phyloP scores from a whole-genome alignment of 2,329 filamentous ascomycete genomes.

The Neopestalotiopsis rosae region DNA sequence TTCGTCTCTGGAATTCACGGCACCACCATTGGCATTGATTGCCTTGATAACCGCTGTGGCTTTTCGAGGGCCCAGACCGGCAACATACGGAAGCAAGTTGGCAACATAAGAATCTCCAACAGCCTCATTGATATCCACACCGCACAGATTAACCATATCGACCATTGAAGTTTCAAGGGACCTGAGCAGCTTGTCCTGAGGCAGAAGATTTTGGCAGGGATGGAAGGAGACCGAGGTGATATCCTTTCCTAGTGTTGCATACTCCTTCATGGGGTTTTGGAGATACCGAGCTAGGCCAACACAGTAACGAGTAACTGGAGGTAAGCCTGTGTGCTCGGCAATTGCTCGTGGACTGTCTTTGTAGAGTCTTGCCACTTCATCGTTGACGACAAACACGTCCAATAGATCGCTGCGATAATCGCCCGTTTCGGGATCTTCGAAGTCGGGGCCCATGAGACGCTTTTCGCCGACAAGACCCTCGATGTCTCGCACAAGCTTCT shows the following conservation, averaged over 20 bases:
- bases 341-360: slow-evolving; percentile 84
- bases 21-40: slow-evolving; percentile 88
- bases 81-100: slow-evolving; percentile 88
- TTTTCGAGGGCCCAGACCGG: slow-evolving; percentile 90
- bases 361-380: slow-evolving; percentile 96
- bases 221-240: slow-evolving; percentile 88
- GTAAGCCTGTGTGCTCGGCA: slow-evolving; percentile 80
- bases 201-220: slow-evolving; percentile 85
- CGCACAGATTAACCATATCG: slow-evolving; percentile 96
- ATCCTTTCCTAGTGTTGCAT: slow-evolving; percentile 89
- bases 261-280: slow-evolving; percentile 96
- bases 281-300: slow-evolving; percentile 88
- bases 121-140: slow-evolving; percentile 93
- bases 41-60: slow-evolving; percentile 85
- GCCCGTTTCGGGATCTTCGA: slow-evolving; percentile 77
- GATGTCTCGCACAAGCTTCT: slow-evolving; percentile 82
- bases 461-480: slow-evolving; percentile 79
- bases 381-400: slow-evolving; percentile 91
- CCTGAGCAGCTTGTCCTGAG: slow-evolving; percentile 84
- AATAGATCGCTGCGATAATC: slow-evolving; percentile 79
- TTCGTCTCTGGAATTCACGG: slow-evolving; percentile 83
- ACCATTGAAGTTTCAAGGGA: slow-evolving; percentile 96
- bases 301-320: slow-evolving; percentile 84
- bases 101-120: slow-evolving; percentile 81
- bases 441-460: slow-evolving; percentile 79